Evolutionary conservation across 2,329 filamentous ascomycete genomes (phyloP), one percentile per base, ranked within the genome.

Genomic region (Beauveria scarabaeidicola): DNA sequence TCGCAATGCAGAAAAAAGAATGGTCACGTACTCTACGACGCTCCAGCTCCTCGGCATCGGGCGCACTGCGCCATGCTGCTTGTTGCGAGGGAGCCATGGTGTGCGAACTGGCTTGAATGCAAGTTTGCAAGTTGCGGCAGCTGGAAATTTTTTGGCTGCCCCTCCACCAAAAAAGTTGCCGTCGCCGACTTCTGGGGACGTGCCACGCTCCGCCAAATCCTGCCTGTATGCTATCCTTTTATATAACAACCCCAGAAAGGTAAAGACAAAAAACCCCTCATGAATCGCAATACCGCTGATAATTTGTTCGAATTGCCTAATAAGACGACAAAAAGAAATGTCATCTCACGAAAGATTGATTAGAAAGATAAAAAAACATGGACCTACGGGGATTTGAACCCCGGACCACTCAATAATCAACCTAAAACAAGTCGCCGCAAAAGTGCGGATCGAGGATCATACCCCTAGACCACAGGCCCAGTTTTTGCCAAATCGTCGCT

Each of bases 11-110:
- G 3, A 3, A 36, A 36, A 47, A 46, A 40, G 19, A 40, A 38
- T 5, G 32, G 4, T 3, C 32, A 65, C 74, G 64, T 73, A 86
- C 85, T 73, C 83, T 87, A 63, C 88, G 82, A 67, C 77, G 75
- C 65, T 84, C 79, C 59, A 84, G 73, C 73, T 87, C 83, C 63
- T 82, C 83, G 65, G 77, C 72, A 61, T 74, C 80, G 55, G 78
- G 77, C 67, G 69, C 59, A 13, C 66, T 68, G 56, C 67, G 69
- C 72, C 72, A 73, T 65, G 62, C 66, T 60, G 73, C 69, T 65
- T 66, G 67, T 59, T 70, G 64, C 60, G 64, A 66, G 62, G 71
- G 67, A 64, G 69, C 68, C 73, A 74, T 75, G 40, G 43, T 58
- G 36, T 58, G 52, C 52, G 53, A 52, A 27, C 59, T 52, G 29